These are phyloP conservation scores for Crithidia bombi DNA, from an alignment of 208 protist genomes.

Conservation along the genomic window DNA sequence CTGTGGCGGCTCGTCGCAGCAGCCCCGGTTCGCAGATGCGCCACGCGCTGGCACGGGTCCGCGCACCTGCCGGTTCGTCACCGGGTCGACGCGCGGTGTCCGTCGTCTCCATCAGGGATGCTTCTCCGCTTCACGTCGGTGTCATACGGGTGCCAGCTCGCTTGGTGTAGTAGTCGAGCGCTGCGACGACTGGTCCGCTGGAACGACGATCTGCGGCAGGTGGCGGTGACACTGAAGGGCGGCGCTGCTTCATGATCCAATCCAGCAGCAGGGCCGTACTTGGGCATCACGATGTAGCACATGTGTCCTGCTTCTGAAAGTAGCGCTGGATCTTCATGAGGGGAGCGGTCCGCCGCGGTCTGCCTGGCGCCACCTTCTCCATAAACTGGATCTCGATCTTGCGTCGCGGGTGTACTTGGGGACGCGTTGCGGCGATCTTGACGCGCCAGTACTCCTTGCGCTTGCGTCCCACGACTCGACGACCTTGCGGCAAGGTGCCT, in stretches of 20 bases:
- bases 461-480: conserved; percentile 90
- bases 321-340: conserved; percentile 84
- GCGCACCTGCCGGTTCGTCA: conserved; percentile 40
- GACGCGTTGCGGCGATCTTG: conserved; percentile 88
- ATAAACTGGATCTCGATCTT: conserved; percentile 91
- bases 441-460: conserved; percentile 86
- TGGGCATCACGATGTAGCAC: conserved; percentile 84
- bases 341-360: conserved; percentile 74
- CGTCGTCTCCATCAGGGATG: conserved; percentile 74
- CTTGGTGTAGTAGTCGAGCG: conserved; percentile 82
- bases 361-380: conserved; percentile 68
- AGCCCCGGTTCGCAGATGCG: conserved; percentile 70
- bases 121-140: conserved; percentile 88
- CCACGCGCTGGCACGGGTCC: conserved; percentile 55
- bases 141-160: conserved; percentile 73
- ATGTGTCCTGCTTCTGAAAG: conserved; percentile 88
- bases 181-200: conserved; percentile 61
- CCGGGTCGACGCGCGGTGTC: conserved; percentile 82
- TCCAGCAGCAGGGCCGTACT: conserved; percentile 76
- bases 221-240: conserved; percentile 75
- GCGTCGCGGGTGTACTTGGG: conserved; percentile 88
- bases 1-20: conserved; percentile 43
- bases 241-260: conserved; percentile 80
- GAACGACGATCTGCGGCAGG: conserved; percentile 81
- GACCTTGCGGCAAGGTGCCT: conserved; percentile 91